These are phyloP conservation scores for Leccinum subtestaceum DNA, from an alignment of 768 basidiomycete species.

Conservation along the genomic window DNA sequence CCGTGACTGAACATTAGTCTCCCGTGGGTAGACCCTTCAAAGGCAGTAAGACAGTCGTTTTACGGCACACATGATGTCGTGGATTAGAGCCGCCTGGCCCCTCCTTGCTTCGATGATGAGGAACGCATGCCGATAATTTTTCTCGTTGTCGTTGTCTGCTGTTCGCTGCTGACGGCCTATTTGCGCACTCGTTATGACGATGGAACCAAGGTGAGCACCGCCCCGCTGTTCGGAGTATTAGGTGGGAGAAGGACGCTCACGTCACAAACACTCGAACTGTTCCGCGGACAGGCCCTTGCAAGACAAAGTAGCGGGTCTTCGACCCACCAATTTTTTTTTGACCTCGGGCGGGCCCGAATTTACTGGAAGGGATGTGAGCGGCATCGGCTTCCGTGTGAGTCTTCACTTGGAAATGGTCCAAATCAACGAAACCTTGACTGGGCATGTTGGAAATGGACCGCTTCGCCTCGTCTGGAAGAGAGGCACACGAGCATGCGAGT, in stretches of 20 bases:
- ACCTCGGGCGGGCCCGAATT: constrained; percentile 45
- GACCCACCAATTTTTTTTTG: constrained; percentile 93
- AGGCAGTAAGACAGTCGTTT: too few relatives aligned
- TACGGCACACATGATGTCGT: constrained; percentile 46
- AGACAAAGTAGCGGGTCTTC: constrained; percentile 94
- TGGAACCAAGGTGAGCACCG: constrained; percentile 88
- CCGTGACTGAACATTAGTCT: too few relatives aligned
- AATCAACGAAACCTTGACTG: too few relatives aligned
- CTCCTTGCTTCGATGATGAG: constrained; percentile 90
- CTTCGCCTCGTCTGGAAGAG: too few relatives aligned
- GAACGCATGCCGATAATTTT: constrained; percentile 96
- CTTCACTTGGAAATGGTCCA: too few relatives aligned
- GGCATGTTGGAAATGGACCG: too few relatives aligned
- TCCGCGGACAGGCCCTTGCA: constrained; percentile 85
- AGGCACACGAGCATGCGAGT: too few relatives aligned
- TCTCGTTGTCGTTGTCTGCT: constrained; percentile 69
- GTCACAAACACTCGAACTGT: constrained; percentile 64
- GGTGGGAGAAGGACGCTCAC: constrained; percentile 9
- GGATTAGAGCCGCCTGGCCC: constrained; percentile 66
- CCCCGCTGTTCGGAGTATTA: constrained; percentile 58
- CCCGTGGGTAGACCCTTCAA: too few relatives aligned
- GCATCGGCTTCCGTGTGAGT: too few relatives aligned
- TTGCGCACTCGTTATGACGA: constrained; percentile 86
- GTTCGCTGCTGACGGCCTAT: constrained; percentile 91
- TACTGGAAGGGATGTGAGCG: too few relatives aligned